Base-by-base conservation (phyloP, 2,329 filamentous ascomycete genomes). In the Calonectria ilicicola region DNA sequence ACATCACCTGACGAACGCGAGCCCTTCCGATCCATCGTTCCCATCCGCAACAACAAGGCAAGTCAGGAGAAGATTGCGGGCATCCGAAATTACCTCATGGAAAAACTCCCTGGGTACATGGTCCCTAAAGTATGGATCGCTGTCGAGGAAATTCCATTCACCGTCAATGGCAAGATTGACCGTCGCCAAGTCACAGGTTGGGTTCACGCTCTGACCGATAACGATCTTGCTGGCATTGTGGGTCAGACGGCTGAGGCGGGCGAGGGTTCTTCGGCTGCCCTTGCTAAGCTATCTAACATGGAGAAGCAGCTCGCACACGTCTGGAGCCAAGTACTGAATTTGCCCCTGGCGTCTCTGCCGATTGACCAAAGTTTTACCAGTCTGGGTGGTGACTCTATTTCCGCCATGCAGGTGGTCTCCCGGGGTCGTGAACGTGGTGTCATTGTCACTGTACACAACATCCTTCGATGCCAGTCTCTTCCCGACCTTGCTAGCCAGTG, bases 301-400 rank as follows among this genome's bases (percentile, higher is more conserved):
- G 38, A 81, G 29, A 62, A 70, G 10, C 76, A 77, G 0, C 72
- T 86, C 14, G 81, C 77, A 12, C 64, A 73, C 15, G 76, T 84
- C 19, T 88, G 86, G 83, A 78, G 80, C 6, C 76, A 80, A 1
- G 78, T 86, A 0, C 79, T 88, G 6, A 75, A 75, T 8, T 72
- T 85, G 5, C 74, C 78, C 5, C 68, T 79, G 17, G 77, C 82
- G 2, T 74, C 78, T 8, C 84, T 88, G 14, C 82, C 83, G 2
- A 72, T 82, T 2, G 83, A 86, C 3, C 84, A 88, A 70, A 87
- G 85, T 77, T 89, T 89, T 77, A 87, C 89, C 79, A 82, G 82
- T 0, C 81, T 88, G 0, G 87, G 87, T 10, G 87, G 87, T 26
- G 86, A 89, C 74, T 89, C 87, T 0, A 84, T 89, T 3, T 76